Evolutionary conservation across 2,329 filamentous ascomycete genomes (phyloP), one percentile per base, ranked within the genome.

Genomic region (Corinectria fuckeliana): DNA sequence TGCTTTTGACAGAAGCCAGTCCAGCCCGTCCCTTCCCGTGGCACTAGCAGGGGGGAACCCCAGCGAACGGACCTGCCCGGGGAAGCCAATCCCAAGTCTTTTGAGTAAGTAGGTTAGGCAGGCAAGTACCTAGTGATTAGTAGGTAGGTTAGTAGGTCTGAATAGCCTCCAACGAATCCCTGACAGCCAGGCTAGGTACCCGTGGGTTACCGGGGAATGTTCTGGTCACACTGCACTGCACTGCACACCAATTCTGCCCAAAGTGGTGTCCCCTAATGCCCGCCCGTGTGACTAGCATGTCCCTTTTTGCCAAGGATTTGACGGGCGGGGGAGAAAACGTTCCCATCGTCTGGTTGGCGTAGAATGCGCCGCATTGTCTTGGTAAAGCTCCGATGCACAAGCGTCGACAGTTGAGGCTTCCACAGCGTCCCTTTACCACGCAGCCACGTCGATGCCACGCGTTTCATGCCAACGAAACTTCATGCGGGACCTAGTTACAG

Each of bases 311-410:
- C 25, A 21, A 20, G 34, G 34, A 41, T 41, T 7, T 23, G 38
- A 23, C 34, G 23, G 9, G 44, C 4, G 25, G 14, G 6, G 20
- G 13, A 13, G 28, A 5, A 39, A 26, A 11, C n/a, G n/a, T n/a
- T 20, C 7, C 3, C 8, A 14, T 18, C 10, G 8, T 14, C 9
- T 34, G 44, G 36, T 39, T 42, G 34, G 52, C 34, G 38, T 26
- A 21, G 10, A 8, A 45, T 18, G 10, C 25, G 42, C 42, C 42
- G 23, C 42, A 18, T 28, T 44, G 42, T 45, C 42, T 45, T 28
- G 42, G 4, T 45, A 45, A 45, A 45, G 38, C 67, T 26, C 41
- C 64, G 34, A 64, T 58, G 14, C 64, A 56, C 63, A 21, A 45
- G 67, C 5, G 50, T 16, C 2, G 10, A 20, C n/a, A 10, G n/a